phyloP scores from a whole-genome alignment of 208 protist species.

The Leishmania aethiopica region DNA sequence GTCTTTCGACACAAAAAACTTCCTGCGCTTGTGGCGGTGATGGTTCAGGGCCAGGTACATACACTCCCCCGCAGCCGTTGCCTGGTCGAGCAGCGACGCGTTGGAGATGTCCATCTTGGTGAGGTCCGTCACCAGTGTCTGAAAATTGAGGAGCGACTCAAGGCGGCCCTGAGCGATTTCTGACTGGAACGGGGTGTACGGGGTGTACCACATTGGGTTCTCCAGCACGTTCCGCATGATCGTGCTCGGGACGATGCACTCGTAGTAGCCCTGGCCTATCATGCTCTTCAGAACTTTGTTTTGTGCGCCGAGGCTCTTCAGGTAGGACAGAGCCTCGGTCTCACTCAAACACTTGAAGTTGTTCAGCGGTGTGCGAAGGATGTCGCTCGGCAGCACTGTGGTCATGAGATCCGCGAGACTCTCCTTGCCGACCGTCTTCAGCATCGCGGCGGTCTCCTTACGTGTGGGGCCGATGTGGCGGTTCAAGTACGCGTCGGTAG shows the following conservation, averaged over 20 bases:
- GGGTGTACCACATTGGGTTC: slow-evolving; percentile 99
- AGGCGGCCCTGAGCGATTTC: slow-evolving; percentile 97
- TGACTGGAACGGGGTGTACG: slow-evolving; percentile 98
- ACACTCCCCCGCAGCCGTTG: slow-evolving; percentile 67
- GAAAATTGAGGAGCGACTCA: slow-evolving; percentile 98
- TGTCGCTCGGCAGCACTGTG: slow-evolving; percentile 67
- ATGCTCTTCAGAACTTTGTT: slow-evolving; percentile 93
- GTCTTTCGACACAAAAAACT: slow-evolving; percentile 71
- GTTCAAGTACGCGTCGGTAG: slow-evolving; percentile 87
- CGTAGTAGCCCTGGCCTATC: slow-evolving; percentile 95
- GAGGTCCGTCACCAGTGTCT: slow-evolving; percentile 97
- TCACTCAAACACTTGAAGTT: slow-evolving; percentile 66
- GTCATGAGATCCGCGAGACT: slow-evolving; percentile 85
- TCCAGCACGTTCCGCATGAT: slow-evolving; percentile 98
- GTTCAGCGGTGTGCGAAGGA: slow-evolving; percentile 60
- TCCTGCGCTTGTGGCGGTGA: slow-evolving; percentile 52
- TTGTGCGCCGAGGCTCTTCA: slow-evolving; percentile 57
- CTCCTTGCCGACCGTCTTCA: slow-evolving; percentile 71
- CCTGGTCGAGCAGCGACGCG: slow-evolving; percentile 97
- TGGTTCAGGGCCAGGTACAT: slow-evolving; percentile 74
- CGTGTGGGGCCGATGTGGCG: slow-evolving; percentile 92
- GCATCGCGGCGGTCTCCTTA: slow-evolving; percentile 90
- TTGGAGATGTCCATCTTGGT: slow-evolving; percentile 96
- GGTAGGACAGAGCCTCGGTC: slow-evolving; percentile 60
- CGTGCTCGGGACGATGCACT: slow-evolving; percentile 87